phyloP scores from a whole-genome alignment of 2,329 filamentous ascomycete species.

The Pseudogymnoascus sp. region DNA sequence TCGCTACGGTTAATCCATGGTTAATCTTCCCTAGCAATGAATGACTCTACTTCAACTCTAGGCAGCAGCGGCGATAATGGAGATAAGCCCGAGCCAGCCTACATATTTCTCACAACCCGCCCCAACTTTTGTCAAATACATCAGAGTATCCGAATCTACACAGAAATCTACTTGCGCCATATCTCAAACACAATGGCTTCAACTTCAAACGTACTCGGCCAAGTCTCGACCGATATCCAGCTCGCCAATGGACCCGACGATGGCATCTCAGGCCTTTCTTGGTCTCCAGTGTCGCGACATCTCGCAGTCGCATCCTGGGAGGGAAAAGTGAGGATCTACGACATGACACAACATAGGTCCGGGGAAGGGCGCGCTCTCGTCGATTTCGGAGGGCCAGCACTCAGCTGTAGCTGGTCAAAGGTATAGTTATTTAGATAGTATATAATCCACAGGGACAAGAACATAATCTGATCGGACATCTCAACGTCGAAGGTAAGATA shows the following conservation, averaged over 20 bases:
- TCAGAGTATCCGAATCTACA: not conserved
- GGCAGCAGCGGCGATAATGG: not conserved
- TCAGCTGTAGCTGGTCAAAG: slow-evolving; percentile 81
- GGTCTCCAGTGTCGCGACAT: slow-evolving; percentile 69
- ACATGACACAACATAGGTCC: slow-evolving; percentile 68
- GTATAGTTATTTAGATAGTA: slow-evolving; percentile 40
- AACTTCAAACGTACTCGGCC: slow-evolving; percentile 64
- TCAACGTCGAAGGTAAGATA: not conserved
- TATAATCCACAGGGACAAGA: not conserved
- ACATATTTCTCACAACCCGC: not conserved
- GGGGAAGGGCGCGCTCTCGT: slow-evolving; percentile 77
- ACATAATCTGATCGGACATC: slow-evolving; percentile 3
- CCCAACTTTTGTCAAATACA: not conserved
- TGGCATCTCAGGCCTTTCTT: slow-evolving; percentile 78
- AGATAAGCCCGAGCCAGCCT: not conserved
- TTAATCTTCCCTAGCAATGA: not conserved
- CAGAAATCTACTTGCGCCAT: not conserved
- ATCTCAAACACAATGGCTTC: not conserved
- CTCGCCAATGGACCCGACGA: slow-evolving; percentile 77
- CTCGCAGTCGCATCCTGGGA: slow-evolving; percentile 93
- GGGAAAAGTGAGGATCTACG: slow-evolving; percentile 95
- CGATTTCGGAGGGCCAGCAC: slow-evolving; percentile 75
- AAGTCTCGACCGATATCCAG: slow-evolving; percentile 80
- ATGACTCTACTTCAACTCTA: not conserved
- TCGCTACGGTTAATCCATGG: not conserved